A percentile compares a stretch with the other conserved stretches of the same genome.
phyloP scores from a whole-genome alignment of 2,329 filamentous ascomycete genomes.

The Diplocarpon rosae region DNA sequence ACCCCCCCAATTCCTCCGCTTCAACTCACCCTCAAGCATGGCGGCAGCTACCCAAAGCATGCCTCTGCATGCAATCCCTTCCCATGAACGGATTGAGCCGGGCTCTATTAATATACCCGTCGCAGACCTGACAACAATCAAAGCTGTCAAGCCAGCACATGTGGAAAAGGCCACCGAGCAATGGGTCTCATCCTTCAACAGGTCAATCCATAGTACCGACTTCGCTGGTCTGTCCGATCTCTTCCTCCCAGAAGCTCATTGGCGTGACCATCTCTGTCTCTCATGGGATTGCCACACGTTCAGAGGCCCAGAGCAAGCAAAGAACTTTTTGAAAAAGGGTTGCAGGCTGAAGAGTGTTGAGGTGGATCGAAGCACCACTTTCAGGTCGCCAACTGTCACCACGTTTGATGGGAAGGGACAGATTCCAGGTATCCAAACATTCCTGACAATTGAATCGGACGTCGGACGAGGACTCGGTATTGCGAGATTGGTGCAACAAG shows the following conservation, averaged over 20 bases:
- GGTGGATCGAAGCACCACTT: conserved; percentile 29
- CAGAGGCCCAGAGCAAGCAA: conserved; percentile 27
- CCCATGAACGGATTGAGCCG: conserved; percentile 34
- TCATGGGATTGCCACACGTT: conserved; percentile 44
- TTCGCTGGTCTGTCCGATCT: conserved; percentile 28
- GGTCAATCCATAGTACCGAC: conserved; percentile 30
- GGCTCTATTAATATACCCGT: conserved; percentile 44
- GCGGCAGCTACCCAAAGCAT: conserved; percentile 8
- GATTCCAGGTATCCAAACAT: conserved; percentile 43
- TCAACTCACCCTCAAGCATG: conserved; percentile 2
- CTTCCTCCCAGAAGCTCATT: conserved; percentile 38
- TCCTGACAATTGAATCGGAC: conserved; percentile 40
- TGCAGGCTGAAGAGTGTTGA: conserved; percentile 31
- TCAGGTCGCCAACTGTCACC: conserved; percentile 29
- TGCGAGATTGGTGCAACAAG: conserved; percentile 35
- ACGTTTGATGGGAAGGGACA: conserved; percentile 39
- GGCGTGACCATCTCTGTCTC: conserved; percentile 45
- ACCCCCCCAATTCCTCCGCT: background rate
- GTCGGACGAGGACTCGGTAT: conserved; percentile 46
- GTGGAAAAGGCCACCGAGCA: conserved; percentile 30
- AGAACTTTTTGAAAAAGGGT: conserved; percentile 24
- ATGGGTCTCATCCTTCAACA: conserved; percentile 33
- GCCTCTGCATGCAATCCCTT: conserved; percentile 18
- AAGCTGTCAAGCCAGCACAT: conserved; percentile 24
- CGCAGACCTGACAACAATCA: conserved; percentile 32